phyloP scores from a whole-genome alignment of 2,329 filamentous ascomycete genomes.

The Fusarium pininemorale region DNA sequence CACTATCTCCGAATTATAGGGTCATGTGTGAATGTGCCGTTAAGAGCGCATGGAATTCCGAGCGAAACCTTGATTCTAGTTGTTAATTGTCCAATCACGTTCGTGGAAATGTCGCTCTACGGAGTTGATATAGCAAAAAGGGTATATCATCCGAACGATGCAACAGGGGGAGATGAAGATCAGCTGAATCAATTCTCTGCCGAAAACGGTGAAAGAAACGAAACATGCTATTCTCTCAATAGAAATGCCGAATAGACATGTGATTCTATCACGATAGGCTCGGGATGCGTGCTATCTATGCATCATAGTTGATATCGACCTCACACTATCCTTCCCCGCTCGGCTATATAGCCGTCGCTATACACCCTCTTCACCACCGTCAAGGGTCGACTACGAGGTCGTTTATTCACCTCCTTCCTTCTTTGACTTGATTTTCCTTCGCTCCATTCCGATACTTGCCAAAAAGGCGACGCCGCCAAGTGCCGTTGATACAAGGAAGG shows the following conservation, averaged over 20 bases:
- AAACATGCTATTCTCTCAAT: not conserved
- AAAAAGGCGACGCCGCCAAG: conserved; percentile 30
- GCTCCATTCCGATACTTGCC: conserved; percentile 31
- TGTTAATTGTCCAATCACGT: not conserved
- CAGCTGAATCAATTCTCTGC: not conserved
- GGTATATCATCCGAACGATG: conserved; percentile 13
- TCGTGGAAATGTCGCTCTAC: not conserved
- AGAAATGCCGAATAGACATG: not conserved
- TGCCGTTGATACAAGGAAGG: conserved; percentile 33
- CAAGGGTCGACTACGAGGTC: not conserved
- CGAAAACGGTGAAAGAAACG: not conserved
- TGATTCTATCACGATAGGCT: not conserved
- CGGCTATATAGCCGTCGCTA: conserved; percentile 1
- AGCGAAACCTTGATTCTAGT: conserved; percentile 9
- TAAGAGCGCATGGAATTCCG: not conserved
- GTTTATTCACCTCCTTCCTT: not conserved
- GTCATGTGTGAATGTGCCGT: conserved; percentile 5
- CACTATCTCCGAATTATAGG: not conserved
- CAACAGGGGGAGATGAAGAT: conserved; percentile 21
- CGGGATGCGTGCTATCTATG: not conserved
- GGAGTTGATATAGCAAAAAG: not conserved
- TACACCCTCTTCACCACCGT: not conserved
- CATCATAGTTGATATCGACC: not conserved
- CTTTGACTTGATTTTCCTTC: conserved; percentile 21
- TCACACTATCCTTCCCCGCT: not conserved